Base-by-base conservation (phyloP, 192 early-diverging fungal species). In the Coemansia sp. region DNA sequence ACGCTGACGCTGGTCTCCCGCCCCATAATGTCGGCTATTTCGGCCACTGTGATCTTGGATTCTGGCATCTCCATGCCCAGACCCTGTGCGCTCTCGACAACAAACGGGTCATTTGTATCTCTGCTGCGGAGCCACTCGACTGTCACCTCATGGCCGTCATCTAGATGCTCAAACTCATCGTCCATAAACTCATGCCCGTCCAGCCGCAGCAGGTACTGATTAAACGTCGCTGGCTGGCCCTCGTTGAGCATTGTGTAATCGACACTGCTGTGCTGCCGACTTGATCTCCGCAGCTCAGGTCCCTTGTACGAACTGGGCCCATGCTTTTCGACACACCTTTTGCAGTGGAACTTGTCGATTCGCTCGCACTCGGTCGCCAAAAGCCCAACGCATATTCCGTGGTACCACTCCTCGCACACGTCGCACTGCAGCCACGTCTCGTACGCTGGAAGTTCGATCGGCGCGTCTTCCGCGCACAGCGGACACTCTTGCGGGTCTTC, bases 161-260 rank as follows among this genome's bases (percentile, higher is more conserved):
- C 60, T 31, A 91, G 58, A 34, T 87, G 74, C 34, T 82, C 74
- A 74, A 93, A 93, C n/a, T 79, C 75, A 47, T 89, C 87, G 9
- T 67, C 62, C 12, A 78, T 67, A 69, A 94, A 93, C 21, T 83
- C 75, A 52, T 90, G 86, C 3, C 85, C 74, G 0, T 85, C 76
- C 1, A 97, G 68, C 3, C 93, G 61, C 64, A 92, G 89, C 44
- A 85, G 76, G 83, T 90, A 97, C 59, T 92, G 90, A 56, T 86
- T 84, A 63, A 91, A 87, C 58, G 93, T 89, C 7, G 89, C 90
- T 12, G 86, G 78, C 47, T 85, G 76, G 1, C 89, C 91, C 44
- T 94, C 86, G 54, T 92, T 88, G 44, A 94, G 74, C 63, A 90
- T 88, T 34, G 86, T 92, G 79, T 96, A 96, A 71, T 96, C 90